Evolutionary conservation across 169 alveolate genomes (phyloP).

Genomic region (Cryptosporidium tyzzeri): DNA sequence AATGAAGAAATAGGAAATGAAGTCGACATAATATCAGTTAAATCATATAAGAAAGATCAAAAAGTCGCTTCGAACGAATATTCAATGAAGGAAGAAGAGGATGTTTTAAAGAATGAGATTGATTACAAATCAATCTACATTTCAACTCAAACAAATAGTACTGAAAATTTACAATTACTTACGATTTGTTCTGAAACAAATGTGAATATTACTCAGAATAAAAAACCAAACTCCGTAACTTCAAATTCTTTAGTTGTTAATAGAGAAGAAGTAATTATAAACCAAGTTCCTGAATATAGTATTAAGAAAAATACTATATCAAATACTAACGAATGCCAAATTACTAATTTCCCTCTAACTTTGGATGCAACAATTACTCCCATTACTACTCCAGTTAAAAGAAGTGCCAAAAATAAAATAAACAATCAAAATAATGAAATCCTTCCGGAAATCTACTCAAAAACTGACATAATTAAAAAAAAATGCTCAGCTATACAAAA

Average conservation of each 20-base stretch:
- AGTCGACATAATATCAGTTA: not conserved
- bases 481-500: not conserved
- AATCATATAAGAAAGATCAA: not conserved
- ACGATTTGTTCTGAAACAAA: conserved; percentile 24
- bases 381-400: conserved; percentile 1
- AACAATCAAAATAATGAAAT: not conserved
- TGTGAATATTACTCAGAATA: conserved; percentile 10
- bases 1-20: not conserved
- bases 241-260: not conserved
- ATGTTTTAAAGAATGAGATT: not conserved
- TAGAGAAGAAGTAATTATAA: not conserved
- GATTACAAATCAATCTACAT: not conserved
- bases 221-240: not conserved
- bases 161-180: not conserved
- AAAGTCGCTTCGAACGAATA: not conserved
- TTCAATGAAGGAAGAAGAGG: not conserved
- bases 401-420: not conserved
- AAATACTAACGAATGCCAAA: not conserved
- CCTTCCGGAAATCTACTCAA: not conserved
- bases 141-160: not conserved
- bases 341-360: not conserved
- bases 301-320: not conserved
- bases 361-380: not conserved
- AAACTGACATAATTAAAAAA: conserved; percentile 5
- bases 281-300: not conserved